Evolutionary conservation across 1,139 yeast species (phyloP).

Genomic region (Meyerozyma smithsonii): DNA sequence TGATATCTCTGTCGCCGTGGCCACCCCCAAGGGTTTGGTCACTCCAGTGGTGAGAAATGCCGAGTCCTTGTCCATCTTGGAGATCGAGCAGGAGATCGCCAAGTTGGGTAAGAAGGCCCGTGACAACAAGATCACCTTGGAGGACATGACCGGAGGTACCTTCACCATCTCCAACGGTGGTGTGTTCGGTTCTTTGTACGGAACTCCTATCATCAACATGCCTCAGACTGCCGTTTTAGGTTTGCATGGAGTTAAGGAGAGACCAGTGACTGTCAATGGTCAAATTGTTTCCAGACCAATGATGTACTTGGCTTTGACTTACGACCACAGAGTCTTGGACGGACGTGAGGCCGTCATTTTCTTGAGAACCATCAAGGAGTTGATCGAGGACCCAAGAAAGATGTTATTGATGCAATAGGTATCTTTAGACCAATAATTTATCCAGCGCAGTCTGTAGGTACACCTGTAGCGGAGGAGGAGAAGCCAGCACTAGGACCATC

Average conservation of each 20-base stretch:
- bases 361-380: constrained; percentile 93
- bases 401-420: constrained; percentile 68
- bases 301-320: constrained; percentile 99
- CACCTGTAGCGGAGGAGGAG: too few relatives aligned
- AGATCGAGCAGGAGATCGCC: constrained; percentile 82
- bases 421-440: neutral
- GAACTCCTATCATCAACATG: constrained; percentile 97
- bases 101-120: constrained; percentile 89
- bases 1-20: constrained; percentile 95
- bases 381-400: constrained; percentile 98
- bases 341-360: constrained; percentile 99
- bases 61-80: constrained; percentile 84
- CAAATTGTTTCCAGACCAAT: constrained; percentile 96
- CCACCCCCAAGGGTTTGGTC: constrained; percentile 98
- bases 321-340: constrained; percentile 96
- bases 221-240: constrained; percentile 99
- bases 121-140: constrained; percentile 92
- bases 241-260: constrained; percentile 94
- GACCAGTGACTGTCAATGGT: constrained; percentile 96
- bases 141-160: constrained; percentile 99
- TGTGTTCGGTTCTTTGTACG: constrained; percentile 95
- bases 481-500: too few relatives aligned
- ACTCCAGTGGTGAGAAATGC: constrained; percentile 98
- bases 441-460: neutral
- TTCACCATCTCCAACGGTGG: constrained; percentile 99